A percentile compares a stretch with the other conserved stretches of the same genome.
Evolutionary conservation across 495 filamentous ascomycete species (phyloP).

Genomic region (Penicillium riverlandense): DNA sequence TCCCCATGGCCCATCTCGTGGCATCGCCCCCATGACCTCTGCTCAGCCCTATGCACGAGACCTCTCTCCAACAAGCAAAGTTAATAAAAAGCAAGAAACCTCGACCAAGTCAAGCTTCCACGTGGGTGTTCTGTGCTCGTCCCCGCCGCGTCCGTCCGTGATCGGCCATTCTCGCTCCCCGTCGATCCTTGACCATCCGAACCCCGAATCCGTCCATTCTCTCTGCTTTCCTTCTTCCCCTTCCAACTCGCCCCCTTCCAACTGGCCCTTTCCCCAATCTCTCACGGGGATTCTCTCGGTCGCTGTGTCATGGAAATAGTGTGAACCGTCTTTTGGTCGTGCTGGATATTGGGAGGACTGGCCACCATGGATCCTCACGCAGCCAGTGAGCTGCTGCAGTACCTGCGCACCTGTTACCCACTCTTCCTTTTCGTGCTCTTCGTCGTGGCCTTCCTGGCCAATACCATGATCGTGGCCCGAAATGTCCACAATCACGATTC

Average conservation of each 20-base stretch:
- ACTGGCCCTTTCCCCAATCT: neutral
- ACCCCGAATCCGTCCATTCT: neutral
- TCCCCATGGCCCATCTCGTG: too few relatives aligned
- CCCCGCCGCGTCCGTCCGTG: too few relatives aligned
- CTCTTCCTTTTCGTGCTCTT: constrained; percentile 64
- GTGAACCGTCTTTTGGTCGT: constrained; percentile 16
- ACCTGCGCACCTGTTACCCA: constrained; percentile 56
- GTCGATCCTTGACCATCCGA: too few relatives aligned
- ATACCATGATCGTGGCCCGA: constrained; percentile 51
- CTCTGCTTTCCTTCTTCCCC: constrained; percentile 1
- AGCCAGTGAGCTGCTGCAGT: constrained; percentile 39
- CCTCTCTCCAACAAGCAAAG: too few relatives aligned
- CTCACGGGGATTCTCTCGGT: constrained; percentile 1
- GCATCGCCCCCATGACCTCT: too few relatives aligned
- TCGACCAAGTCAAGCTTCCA: too few relatives aligned
- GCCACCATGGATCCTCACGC: constrained; percentile 31
- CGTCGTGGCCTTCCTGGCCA: constrained; percentile 53
- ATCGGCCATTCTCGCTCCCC: too few relatives aligned
- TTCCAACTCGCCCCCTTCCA: constrained; percentile 7
- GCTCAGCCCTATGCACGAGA: too few relatives aligned
- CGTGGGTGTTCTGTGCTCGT: too few relatives aligned
- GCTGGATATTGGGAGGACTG: constrained; percentile 15
- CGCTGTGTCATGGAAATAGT: constrained; percentile 37
- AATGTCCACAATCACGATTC: constrained; percentile 30
- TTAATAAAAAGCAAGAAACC: too few relatives aligned